phyloP scores from a whole-genome alignment of 106 monocot species.

The Apostasia shenzhenica region DNA sequence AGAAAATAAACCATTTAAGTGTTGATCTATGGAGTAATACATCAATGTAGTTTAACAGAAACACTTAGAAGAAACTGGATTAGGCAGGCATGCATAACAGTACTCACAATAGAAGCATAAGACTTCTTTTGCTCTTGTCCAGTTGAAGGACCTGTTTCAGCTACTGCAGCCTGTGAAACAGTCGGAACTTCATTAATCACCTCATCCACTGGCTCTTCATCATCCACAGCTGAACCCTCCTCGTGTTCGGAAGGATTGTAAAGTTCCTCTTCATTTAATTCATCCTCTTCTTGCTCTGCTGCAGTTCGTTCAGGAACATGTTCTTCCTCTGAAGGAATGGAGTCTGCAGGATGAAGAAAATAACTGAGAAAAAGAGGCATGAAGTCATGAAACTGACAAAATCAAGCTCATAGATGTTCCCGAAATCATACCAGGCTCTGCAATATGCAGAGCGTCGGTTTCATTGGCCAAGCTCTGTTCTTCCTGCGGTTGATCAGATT shows the following conservation, averaged over 20 bases:
- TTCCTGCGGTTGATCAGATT: constrained; percentile 15
- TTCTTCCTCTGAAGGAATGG: constrained; percentile 18
- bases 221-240: constrained; percentile 41
- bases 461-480: constrained; percentile 20
- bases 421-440: constrained; percentile 26
- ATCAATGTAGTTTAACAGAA: too few species aligned
- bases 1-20: too few species aligned
- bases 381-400: not conserved
- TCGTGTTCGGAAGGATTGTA: constrained; percentile 45
- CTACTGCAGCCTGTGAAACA: constrained; percentile 6
- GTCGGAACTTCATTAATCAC: constrained; percentile 60
- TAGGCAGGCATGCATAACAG: not conserved
- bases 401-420: not conserved
- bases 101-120: constrained; percentile 93
- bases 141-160: constrained; percentile 5
- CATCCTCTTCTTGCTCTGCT: constrained; percentile 32
- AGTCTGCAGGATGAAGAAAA: constrained; percentile 12
- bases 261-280: constrained; percentile 32
- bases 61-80: too few species aligned
- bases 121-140: constrained; percentile 79
- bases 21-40: too few species aligned
- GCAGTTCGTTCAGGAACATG: constrained; percentile 16
- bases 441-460: not conserved
- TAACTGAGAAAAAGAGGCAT: not conserved
- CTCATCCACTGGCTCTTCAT: constrained; percentile 43